Percentiles rank a stretch among this genome's conserved stretches.
These are phyloP conservation scores for Paecilomyces formosus DNA, from an alignment of 2,329 filamentous ascomycete genomes.

Conservation along the genomic window DNA sequence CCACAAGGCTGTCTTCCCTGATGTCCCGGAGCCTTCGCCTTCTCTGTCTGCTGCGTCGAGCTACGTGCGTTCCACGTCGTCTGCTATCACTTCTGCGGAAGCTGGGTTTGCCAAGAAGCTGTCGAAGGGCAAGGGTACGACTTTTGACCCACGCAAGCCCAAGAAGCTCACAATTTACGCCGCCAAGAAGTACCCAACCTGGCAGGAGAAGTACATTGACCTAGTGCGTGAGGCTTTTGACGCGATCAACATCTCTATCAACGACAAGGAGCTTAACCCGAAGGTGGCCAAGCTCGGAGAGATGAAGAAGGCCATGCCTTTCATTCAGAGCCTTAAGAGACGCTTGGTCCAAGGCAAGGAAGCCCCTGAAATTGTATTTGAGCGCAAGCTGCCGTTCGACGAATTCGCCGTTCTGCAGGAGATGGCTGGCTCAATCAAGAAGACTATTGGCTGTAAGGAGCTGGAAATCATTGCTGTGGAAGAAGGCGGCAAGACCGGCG, in stretches of 20 bases:
- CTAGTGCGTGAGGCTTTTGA: constrained; percentile 67
- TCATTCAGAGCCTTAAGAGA: constrained; percentile 81
- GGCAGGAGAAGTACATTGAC: constrained; percentile 88
- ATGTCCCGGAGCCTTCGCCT: constrained; percentile 57
- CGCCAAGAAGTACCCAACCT: constrained; percentile 71
- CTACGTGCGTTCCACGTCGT: constrained; percentile 68
- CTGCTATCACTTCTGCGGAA: constrained; percentile 80
- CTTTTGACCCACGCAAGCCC: constrained; percentile 82
- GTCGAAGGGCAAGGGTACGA: constrained; percentile 78
- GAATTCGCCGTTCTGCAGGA: constrained; percentile 67
- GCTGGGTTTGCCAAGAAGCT: constrained; percentile 70
- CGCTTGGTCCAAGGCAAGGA: constrained; percentile 64
- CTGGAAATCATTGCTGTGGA: constrained; percentile 67
- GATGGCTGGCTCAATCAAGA: constrained; percentile 74
- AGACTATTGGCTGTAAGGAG: constrained; percentile 61
- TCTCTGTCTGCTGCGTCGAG: constrained; percentile 69
- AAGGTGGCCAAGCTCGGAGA: constrained; percentile 69
- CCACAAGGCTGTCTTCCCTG: constrained; percentile 71
- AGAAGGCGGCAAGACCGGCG: constrained; percentile 46
- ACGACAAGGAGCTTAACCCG: constrained; percentile 75
- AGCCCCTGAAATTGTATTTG: constrained; percentile 60
- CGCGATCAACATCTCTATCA: constrained; percentile 51
- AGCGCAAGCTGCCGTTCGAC: constrained; percentile 79
- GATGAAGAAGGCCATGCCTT: constrained; percentile 98
- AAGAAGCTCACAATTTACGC: constrained; percentile 87